Evolutionary conservation across 345 rosid genomes (phyloP).

Genomic region (Hibiscus tridactylites): DNA sequence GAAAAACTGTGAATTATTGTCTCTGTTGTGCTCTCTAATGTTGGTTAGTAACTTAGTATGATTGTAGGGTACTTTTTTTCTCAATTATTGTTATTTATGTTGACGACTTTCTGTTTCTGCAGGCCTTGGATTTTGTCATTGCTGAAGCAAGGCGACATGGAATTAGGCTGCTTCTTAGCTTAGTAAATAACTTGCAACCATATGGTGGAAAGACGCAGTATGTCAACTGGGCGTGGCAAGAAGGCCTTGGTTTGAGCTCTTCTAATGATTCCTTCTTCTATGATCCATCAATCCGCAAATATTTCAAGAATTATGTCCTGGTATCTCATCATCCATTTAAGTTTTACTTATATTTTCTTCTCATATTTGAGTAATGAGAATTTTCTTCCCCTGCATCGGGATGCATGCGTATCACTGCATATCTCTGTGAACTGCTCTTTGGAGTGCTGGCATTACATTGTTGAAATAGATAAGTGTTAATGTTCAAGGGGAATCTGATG

Average conservation of each 20-base stretch:
- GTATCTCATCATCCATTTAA: slow-evolving; percentile 22
- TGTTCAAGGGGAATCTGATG: not conserved
- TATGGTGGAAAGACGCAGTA: slow-evolving; percentile 96
- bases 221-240: slow-evolving; percentile 98
- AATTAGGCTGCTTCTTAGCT: slow-evolving; percentile 69
- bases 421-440: not conserved
- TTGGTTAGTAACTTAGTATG: not conserved
- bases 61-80: not conserved
- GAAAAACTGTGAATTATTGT: not conserved
- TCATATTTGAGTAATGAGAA: not conserved
- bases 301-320: slow-evolving; percentile 71
- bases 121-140: slow-evolving; percentile 93
- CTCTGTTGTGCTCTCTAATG: not conserved
- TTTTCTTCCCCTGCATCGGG: not conserved
- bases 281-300: slow-evolving; percentile 84
- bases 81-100: not conserved
- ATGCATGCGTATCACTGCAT: not conserved
- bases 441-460: not conserved
- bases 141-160: slow-evolving; percentile 73
- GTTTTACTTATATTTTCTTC: not conserved
- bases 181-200: slow-evolving; percentile 81
- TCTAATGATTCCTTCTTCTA: slow-evolving; percentile 95
- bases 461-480: not conserved
- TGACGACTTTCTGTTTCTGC: slow-evolving; percentile 22
- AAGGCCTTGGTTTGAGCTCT: slow-evolving; percentile 85